A percentile compares a stretch with the other conserved stretches of the same genome.
These are phyloP conservation scores for Dactylellina cionopaga DNA, from an alignment of 2,329 filamentous ascomycete genomes.

Conservation along the genomic window DNA sequence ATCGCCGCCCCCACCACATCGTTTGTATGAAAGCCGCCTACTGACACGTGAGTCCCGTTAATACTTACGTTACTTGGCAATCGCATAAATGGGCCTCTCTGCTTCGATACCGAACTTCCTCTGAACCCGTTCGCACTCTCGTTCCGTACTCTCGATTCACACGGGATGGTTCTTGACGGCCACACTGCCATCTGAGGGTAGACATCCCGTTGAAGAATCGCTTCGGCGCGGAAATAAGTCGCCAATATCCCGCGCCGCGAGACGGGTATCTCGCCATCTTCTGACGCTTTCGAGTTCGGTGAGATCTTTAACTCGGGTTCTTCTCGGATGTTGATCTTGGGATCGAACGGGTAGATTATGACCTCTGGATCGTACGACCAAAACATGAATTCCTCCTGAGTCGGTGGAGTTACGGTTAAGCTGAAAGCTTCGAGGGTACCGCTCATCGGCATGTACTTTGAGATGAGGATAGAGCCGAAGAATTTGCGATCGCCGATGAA, in stretches of 20 bases:
- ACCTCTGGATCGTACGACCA: slow-evolving; percentile 53
- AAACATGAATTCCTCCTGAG: not conserved
- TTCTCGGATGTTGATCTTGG: slow-evolving; percentile 50
- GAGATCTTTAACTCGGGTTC: slow-evolving; percentile 51
- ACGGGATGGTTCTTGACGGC: slow-evolving; percentile 55
- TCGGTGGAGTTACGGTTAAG: slow-evolving; percentile 12
- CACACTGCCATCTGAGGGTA: slow-evolving; percentile 54
- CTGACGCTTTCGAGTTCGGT: slow-evolving; percentile 48
- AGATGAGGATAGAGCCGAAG: slow-evolving; percentile 54
- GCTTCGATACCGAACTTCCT: not conserved
- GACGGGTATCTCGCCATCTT: slow-evolving; percentile 47
- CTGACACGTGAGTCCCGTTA: slow-evolving; percentile 30
- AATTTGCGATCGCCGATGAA: slow-evolving; percentile 55
- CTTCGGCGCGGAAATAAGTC: slow-evolving; percentile 47
- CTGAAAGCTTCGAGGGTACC: slow-evolving; percentile 54
- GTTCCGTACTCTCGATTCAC: slow-evolving; percentile 46
- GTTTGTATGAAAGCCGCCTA: slow-evolving; percentile 18
- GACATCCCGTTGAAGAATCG: slow-evolving; percentile 42
- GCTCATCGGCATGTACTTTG: slow-evolving; percentile 51
- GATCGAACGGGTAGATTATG: slow-evolving; percentile 41
- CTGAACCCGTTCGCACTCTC: slow-evolving; percentile 42
- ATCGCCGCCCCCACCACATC: slow-evolving; percentile 17
- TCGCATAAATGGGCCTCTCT: slow-evolving; percentile 37
- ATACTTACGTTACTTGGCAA: slow-evolving; percentile 40
- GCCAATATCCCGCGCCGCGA: slow-evolving; percentile 44